Base-by-base conservation (phyloP, 2,329 filamentous ascomycete species). In the Colletotrichum filicis region DNA sequence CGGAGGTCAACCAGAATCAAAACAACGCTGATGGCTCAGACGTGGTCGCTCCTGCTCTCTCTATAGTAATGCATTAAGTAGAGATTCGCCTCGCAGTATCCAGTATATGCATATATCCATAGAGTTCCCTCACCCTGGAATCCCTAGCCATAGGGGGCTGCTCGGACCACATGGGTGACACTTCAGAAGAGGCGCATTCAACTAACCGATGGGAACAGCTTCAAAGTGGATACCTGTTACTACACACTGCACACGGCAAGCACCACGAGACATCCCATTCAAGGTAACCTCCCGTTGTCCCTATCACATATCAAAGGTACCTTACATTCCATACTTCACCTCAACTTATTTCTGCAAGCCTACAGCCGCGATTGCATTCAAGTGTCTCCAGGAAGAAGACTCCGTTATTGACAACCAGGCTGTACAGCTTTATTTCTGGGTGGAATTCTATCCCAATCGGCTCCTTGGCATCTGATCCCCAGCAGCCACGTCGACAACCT, bases 401-500 rank as follows among this genome's bases (percentile, higher is more conserved):
- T 24, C 30, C 4, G 16, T 19, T 19, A 42, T 19, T 42, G 16
- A 26, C 19, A 26, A 5, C 46, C 46, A n/a, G 2, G 19, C 9
- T 11, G 8, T 22, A 6, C 22, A 37, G 49, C 49, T 37, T 64
- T 9, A 55, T n/a, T 64, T 63, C 16, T 32, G 2, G 14, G 49
- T n/a, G 4, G 9, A 26, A 22, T 24, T n/a, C n/a, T 8, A 26
- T 32, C n/a, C 14, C 49, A 12, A 55, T 11, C 53, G 14, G 61
- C 55, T 26, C n/a, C 64, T 62, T 63, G 62, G 53, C 66, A 32
- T 22, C 60, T 46, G 65, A 64, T 53, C 60, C 28, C 24, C 30
- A 55, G 93, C 92, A 65, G 35, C 53, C 83, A 96, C 94, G 74
- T 91, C 94, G 84, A 95, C 90, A 94, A 37, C 96, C 96, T 71